Base-by-base conservation (phyloP, 352 stramenopile species). In the Phytophthora boehmeriae region DNA sequence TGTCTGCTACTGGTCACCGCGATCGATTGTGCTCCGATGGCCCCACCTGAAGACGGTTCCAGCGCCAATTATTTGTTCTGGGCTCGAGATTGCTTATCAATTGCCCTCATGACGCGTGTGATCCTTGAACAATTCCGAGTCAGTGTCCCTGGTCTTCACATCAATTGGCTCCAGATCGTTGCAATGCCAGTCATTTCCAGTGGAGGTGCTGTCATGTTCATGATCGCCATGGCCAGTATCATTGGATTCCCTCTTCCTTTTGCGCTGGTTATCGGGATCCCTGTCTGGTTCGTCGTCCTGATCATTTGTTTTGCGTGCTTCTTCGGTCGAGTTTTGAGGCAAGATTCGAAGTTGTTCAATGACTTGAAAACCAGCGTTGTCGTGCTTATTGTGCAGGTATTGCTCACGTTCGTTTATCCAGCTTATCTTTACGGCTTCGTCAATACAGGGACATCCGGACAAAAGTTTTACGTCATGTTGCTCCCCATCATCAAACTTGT, bases 191-290 rank as follows among this genome's bases (percentile, higher is more conserved):
- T 44, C 9, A 50, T 63, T 17, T n/a, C 45, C n/a, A 42, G 45
- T 8, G 45, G 34, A 19, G 45, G 36, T 20, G 45, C 55, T 19
- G 45, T 66, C 9, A 28, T 58, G 6, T 54, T 62, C 4, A 41
- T 66, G 22, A 39, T 70, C 17, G 46, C 68, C 0, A 76, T 63
- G 27, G 46, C 55, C 17, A 48, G 55, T 14, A 27, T 59, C 11
- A 60, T 80, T 27, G 77, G 72, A 0, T 86, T 80, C 23, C 72
- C 76, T 3, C 22, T 86, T 22, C 74, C 77, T 2, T 84, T 86
- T 45, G 57, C 55, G n/a, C 9, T 74, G 1, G 43, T 69, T 6
- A 17, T 75, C 1, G 69, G 53, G 5, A 72, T 65, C 19, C 61
- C 61, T 0, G 42, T 54, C 1, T 79, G 59, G 59, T 63, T 59